phyloP scores from a whole-genome alignment of 345 rosid genomes.

The Conringia planisiliqua region DNA sequence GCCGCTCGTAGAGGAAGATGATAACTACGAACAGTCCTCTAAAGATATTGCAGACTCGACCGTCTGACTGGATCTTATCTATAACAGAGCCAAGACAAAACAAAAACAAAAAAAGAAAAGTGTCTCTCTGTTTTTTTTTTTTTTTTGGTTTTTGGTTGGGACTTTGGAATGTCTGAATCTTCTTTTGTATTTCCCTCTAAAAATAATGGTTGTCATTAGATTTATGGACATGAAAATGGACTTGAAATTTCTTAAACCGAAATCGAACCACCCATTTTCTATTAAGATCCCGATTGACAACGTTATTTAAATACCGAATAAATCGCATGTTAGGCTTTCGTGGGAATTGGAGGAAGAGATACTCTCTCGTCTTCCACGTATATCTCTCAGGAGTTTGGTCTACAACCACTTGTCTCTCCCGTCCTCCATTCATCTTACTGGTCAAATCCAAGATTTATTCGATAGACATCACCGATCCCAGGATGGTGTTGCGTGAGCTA shows the following conservation, averaged over 20 bases:
- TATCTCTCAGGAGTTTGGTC: no score
- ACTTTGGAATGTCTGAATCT: neutral
- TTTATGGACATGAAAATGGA: neutral
- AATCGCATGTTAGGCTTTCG: no score
- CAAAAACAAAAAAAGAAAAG: neutral
- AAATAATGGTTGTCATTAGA: constrained; percentile 11
- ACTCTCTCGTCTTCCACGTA: neutral
- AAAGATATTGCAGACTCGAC: constrained; percentile 26
- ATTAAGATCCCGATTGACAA: no score
- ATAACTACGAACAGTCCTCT: neutral
- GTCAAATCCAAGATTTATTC: neutral
- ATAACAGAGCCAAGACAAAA: neutral
- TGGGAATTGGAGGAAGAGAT: constrained; percentile 7
- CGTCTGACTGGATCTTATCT: neutral
- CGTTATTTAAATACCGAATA: no score
- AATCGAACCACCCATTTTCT: neutral
- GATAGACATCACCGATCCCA: neutral
- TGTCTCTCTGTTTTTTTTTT: neutral
- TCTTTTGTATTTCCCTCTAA: no score
- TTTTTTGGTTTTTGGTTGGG: neutral
- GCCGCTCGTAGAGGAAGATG: constrained; percentile 30
- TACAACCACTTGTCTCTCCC: neutral
- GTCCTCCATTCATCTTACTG: neutral
- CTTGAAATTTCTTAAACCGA: neutral
- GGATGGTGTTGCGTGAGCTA: neutral